Evolutionary conservation across 805 yeast species (phyloP).

Genomic region (Ogataea methylovora): DNA sequence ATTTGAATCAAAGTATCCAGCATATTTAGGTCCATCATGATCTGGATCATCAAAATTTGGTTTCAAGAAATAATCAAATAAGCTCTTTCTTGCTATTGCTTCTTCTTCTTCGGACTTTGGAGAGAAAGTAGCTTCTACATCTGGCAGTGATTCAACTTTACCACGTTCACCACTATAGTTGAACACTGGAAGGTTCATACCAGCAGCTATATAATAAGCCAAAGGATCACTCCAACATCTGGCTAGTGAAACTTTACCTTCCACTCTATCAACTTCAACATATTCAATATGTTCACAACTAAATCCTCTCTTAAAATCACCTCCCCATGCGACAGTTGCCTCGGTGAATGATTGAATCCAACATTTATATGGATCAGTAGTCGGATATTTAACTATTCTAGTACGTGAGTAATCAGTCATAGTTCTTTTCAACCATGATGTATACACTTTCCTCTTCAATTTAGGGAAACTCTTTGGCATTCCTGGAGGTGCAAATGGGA

Average conservation of each 20-base stretch:
- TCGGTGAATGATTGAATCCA: slow-evolving; percentile 2
- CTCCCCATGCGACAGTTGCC: slow-evolving; percentile 3
- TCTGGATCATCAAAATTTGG: too few species aligned
- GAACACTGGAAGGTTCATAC: slow-evolving; percentile 2
- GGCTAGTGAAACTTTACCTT: slow-evolving; percentile 2
- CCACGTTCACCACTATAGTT: slow-evolving; percentile 2
- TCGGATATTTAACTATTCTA: slow-evolving; percentile 1
- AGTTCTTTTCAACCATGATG: slow-evolving; percentile 2
- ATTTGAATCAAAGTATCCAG: too few species aligned
- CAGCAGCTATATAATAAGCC: slow-evolving; percentile 2
- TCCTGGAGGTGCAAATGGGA: too few species aligned
- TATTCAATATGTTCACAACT: slow-evolving; percentile 3
- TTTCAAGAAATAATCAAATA: slow-evolving; percentile 1
- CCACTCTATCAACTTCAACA: slow-evolving; percentile 1
- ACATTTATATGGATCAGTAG: not conserved
- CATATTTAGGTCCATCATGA: too few species aligned
- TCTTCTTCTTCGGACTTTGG: slow-evolving; percentile 1
- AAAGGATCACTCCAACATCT: slow-evolving; percentile 3
- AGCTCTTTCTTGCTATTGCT: slow-evolving; percentile 2
- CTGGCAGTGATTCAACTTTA: too few species aligned
- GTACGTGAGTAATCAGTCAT: not conserved
- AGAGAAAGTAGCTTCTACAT: too few species aligned
- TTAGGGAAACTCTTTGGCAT: too few species aligned
- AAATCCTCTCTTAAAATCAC: not conserved
- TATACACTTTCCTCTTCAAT: too few species aligned